These are phyloP conservation scores for Nadsonia commutata DNA, from an alignment of 1,139 yeast genomes.

Conservation along the genomic window DNA sequence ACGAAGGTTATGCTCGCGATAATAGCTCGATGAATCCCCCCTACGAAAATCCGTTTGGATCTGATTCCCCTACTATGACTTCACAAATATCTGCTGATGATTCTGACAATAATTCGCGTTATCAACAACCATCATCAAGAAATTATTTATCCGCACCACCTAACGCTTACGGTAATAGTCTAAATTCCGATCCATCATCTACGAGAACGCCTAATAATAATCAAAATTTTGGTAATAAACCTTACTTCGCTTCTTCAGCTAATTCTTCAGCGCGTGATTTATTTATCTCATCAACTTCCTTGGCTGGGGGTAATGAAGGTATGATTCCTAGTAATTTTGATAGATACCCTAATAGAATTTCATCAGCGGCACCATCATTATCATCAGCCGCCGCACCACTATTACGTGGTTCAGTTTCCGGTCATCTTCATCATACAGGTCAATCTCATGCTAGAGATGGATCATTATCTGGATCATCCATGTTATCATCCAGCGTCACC, in stretches of 20 bases:
- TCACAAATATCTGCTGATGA: too few species aligned
- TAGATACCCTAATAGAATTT: conserved; percentile 24
- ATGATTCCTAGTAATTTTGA: conserved; percentile 20
- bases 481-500: conserved; percentile 14
- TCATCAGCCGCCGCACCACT: conserved; percentile 14
- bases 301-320: conserved; percentile 12
- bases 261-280: not conserved
- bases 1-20: not conserved
- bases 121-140: too few species aligned
- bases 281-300: conserved; percentile 12
- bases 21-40: not conserved
- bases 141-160: too few species aligned
- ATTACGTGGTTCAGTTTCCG: conserved; percentile 7
- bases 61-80: not conserved
- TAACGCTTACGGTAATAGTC: not conserved
- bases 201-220: not conserved
- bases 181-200: not conserved
- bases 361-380: conserved; percentile 20
- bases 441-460: conserved; percentile 1
- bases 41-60: not conserved
- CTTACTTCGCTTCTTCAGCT: not conserved
- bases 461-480: conserved; percentile 15
- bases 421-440: not conserved
- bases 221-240: not conserved
- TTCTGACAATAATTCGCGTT: too few species aligned